Evolutionary conservation across 129 eudicot species (phyloP).

Genomic region (Flaveria linearis): DNA sequence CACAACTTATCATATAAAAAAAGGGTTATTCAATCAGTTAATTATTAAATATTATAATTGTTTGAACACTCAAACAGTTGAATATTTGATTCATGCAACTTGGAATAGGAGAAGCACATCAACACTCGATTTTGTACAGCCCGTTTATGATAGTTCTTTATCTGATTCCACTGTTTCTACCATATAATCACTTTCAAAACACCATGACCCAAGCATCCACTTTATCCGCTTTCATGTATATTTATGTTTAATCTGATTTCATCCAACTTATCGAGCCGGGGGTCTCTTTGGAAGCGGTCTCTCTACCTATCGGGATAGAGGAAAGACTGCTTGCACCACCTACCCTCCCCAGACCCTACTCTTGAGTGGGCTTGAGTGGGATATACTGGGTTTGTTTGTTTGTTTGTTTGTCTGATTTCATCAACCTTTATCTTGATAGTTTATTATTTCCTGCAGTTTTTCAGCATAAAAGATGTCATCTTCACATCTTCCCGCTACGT

Average conservation of each 20-base stretch:
- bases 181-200: neutral
- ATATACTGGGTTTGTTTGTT: too few relatives aligned
- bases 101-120: neutral
- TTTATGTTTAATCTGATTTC: neutral
- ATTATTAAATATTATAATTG: neutral
- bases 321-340: too few relatives aligned
- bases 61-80: neutral
- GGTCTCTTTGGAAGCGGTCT: too few relatives aligned
- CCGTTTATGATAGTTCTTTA: neutral
- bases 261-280: too few relatives aligned
- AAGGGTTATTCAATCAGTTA: neutral
- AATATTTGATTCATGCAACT: neutral
- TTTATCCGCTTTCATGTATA: neutral
- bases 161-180: neutral
- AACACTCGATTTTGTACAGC: neutral
- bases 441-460: slow-evolving; percentile 22
- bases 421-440: neutral
- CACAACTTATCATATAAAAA: neutral
- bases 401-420: too few relatives aligned
- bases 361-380: too few relatives aligned
- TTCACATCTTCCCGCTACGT: slow-evolving; percentile 49
- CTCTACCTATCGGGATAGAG: too few relatives aligned
- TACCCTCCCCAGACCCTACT: too few relatives aligned
- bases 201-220: neutral
- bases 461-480: slow-evolving; percentile 43